phyloP scores from a whole-genome alignment of 805 yeast genomes.

The Cyberlindnera xishuangbannaensis region DNA sequence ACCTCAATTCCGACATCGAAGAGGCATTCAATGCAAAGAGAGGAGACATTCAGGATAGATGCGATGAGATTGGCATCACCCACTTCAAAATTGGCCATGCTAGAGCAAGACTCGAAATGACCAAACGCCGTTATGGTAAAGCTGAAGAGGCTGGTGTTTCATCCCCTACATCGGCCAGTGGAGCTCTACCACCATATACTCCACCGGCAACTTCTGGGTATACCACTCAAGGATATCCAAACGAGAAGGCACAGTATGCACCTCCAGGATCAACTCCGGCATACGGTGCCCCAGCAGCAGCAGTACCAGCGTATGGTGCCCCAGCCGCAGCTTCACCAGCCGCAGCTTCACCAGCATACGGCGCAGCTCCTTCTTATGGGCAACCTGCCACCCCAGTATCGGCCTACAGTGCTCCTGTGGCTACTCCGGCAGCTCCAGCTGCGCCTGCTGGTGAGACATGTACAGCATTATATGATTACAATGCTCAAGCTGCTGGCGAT shows the following conservation, averaged over 20 bases:
- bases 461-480: conserved; percentile 86
- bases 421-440: conserved; percentile 29
- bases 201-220: conserved; percentile 28
- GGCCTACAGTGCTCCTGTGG: conserved; percentile 6
- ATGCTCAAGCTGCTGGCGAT: conserved; percentile 93
- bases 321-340: conserved; percentile 22
- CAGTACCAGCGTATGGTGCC: conserved; percentile 14
- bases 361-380: conserved; percentile 20
- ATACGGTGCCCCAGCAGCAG: conserved; percentile 25
- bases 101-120: conserved; percentile 74
- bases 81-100: conserved; percentile 90
- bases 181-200: conserved; percentile 33
- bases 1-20: conserved; percentile 74
- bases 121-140: conserved; percentile 65
- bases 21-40: conserved; percentile 76
- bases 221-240: conserved; percentile 29
- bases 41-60: conserved; percentile 84
- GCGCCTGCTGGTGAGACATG: conserved; percentile 48
- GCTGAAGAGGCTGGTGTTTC: conserved; percentile 38
- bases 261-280: conserved; percentile 14
- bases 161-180: conserved; percentile 25
- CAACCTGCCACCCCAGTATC: conserved; percentile 23
- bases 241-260: conserved; percentile 24
- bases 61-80: conserved; percentile 86
- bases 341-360: conserved; percentile 13